Percentiles rank a stretch among this genome's conserved stretches.
phyloP scores from a whole-genome alignment of 257 asterid genomes.

The Solanum peruvianum region DNA sequence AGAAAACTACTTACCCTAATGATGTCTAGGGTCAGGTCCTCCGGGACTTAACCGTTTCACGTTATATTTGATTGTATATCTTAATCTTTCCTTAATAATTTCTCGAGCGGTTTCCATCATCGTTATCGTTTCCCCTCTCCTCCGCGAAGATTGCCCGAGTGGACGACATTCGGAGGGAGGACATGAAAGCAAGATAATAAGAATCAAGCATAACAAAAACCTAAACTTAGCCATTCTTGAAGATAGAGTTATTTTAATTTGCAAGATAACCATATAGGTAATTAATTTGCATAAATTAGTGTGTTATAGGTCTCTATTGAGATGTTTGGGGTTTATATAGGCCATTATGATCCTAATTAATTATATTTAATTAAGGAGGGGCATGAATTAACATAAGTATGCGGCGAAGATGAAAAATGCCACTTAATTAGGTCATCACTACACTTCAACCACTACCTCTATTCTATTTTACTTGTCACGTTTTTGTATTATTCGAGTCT shows the following conservation, averaged over 20 bases:
- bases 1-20: background rate
- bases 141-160: background rate
- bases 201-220: background rate
- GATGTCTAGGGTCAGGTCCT: slow-evolving; percentile 8
- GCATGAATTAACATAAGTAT: background rate
- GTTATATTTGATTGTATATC: background rate
- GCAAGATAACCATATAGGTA: background rate
- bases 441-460: background rate
- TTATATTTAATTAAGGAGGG: background rate
- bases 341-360: background rate
- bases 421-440: background rate
- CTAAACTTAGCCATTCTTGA: background rate
- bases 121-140: background rate
- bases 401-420: background rate
- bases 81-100: background rate
- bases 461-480: background rate
- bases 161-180: background rate
- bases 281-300: background rate
- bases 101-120: background rate
- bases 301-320: background rate
- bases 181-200: background rate
- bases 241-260: background rate
- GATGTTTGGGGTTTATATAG: background rate
- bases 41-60: background rate
- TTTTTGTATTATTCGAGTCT: background rate